Evolutionary conservation across 352 stramenopile species (phyloP), one percentile per base, ranked within the genome.

Genomic region (Globisporangium nodosum): DNA sequence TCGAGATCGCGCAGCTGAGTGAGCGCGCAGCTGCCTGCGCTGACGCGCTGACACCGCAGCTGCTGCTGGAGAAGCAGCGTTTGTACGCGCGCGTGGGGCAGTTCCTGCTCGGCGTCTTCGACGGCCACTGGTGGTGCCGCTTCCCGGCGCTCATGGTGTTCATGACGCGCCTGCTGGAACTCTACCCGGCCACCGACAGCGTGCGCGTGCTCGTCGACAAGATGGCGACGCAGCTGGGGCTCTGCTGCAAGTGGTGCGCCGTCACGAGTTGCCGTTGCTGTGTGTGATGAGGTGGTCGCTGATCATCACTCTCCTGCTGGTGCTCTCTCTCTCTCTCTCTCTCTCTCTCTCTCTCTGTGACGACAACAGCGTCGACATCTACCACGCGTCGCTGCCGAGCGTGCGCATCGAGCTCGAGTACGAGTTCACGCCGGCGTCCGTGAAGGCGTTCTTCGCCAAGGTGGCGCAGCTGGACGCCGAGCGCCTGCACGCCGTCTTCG

Each of bases 131-230:
- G 85, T 94, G 85, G 85, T 94, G 85, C 58, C 35, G 55, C 42
- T 88, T 85, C 53, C 81, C 85, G 35, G 71, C 77, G 56, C 85
- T 94, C 60, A 94, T 94, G 85, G 66, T 80, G 52, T 94, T 92
- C 61, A 94, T 94, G 81, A 85, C 91, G 82, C 81, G 84, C n/a
- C 58, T 94, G 12, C 59, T 94, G 58, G 85, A 94, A 66, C 68
- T 94, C 9, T 86, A 92, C 52, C 78, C 81, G 13, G 54, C 69
- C 7, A 77, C 77, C 5, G 81, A 90, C 16, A 92, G 80, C 54
- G 79, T 92, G 50, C 77, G 78, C 43, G 61, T 78, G 56, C 85
- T 94, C 55, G 89, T 90, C 64, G 74, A 90, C 49, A 65, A 70
- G 8, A 92, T 91, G 82, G 68, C 77, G 35, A 66, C 73, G 15